A percentile compares a stretch with the other conserved stretches of the same genome.
Conservation (phyloP, 1,139 yeast genomes). For the Sugiyamaella castrensis region DNA sequence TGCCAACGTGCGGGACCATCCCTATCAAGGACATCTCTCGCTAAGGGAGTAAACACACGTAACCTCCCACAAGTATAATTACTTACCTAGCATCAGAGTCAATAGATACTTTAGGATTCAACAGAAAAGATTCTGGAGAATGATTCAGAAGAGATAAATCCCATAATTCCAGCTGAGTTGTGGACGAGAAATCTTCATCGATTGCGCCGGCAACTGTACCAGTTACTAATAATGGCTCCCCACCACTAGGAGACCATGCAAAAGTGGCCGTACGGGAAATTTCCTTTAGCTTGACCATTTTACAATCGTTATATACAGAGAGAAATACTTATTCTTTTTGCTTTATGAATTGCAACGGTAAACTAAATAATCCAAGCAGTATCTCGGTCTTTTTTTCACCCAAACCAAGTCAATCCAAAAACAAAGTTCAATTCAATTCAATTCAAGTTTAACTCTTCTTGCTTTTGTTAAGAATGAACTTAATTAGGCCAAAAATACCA, state of each 20-base stretch:
- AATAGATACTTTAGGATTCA: slow-evolving; percentile 54
- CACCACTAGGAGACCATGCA: slow-evolving; percentile 82
- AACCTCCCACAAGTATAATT: background rate
- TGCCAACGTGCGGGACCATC: too few relatives aligned
- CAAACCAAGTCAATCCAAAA: too few relatives aligned
- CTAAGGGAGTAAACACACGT: background rate
- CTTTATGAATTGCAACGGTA: background rate
- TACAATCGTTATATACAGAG: background rate
- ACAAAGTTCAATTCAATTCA: too few relatives aligned
- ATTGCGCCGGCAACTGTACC: slow-evolving; percentile 96
- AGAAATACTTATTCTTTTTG: background rate
- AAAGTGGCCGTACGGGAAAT: slow-evolving; percentile 84
- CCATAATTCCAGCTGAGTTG: slow-evolving; percentile 76
- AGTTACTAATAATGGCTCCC: slow-evolving; percentile 73
- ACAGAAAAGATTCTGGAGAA: slow-evolving; percentile 35
- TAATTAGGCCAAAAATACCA: too few relatives aligned
- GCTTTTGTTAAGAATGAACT: too few relatives aligned
- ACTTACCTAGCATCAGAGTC: slow-evolving; percentile 44
- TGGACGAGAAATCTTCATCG: slow-evolving; percentile 79
- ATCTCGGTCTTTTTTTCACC: too few relatives aligned
- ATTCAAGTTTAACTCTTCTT: too few relatives aligned
- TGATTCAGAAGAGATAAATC: slow-evolving; percentile 54
- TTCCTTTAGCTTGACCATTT: slow-evolving; percentile 82
- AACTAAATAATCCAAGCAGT: background rate
- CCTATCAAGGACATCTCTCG: background rate